These are phyloP conservation scores for Lasiosphaeria miniovina DNA, from an alignment of 495 filamentous ascomycete species.

Conservation along the genomic window DNA sequence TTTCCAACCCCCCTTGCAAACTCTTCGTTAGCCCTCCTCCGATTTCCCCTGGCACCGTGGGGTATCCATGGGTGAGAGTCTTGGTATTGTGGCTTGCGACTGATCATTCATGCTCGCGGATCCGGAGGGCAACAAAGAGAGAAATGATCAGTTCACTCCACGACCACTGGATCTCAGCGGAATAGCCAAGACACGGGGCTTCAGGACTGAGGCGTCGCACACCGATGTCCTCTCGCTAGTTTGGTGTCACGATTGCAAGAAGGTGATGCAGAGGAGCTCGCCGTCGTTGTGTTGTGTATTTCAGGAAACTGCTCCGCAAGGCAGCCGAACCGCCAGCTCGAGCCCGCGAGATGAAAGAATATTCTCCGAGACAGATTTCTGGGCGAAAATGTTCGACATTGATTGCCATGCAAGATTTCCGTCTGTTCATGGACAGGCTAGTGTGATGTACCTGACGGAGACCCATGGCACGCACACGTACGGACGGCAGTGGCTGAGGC, in stretches of 20 bases:
- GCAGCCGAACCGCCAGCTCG: too few relatives aligned
- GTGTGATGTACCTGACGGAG: background rate
- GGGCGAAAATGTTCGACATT: background rate
- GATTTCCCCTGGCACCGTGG: background rate
- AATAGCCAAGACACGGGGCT: too few relatives aligned
- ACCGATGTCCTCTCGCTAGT: too few relatives aligned
- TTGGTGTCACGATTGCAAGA: too few relatives aligned
- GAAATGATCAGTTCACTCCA: too few relatives aligned
- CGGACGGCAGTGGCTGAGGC: background rate
- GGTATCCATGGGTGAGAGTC: background rate
- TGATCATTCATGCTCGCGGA: background rate
- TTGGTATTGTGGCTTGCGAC: background rate
- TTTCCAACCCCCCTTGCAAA: background rate
- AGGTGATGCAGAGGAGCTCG: too few relatives aligned
- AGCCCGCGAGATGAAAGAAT: background rate
- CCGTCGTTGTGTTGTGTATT: too few relatives aligned
- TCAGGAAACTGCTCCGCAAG: too few relatives aligned
- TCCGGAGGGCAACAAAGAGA: too few relatives aligned
- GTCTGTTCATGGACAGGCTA: background rate
- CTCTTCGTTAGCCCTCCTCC: background rate
- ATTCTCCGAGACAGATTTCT: background rate
- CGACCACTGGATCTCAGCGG: too few relatives aligned
- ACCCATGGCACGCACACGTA: background rate
- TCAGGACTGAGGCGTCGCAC: too few relatives aligned
- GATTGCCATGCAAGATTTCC: background rate